Percentiles rank a stretch among this genome's conserved stretches.
Conservation (phyloP, 192 early-diverging fungal genomes). For the Coemansia sp. region DNA sequence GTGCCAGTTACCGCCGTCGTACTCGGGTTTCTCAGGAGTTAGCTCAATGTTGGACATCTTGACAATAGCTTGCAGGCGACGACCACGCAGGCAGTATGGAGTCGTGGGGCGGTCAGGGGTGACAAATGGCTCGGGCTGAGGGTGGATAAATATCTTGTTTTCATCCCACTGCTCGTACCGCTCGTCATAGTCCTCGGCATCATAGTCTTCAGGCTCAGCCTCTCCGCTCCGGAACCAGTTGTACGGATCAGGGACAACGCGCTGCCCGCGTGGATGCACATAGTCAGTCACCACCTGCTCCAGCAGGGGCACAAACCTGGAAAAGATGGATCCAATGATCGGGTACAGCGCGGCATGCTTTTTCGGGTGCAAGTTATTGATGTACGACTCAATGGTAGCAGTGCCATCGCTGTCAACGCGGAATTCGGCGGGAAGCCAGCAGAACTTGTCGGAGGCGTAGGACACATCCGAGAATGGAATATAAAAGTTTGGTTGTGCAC, state of each 20-base stretch:
- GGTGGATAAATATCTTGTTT: conserved; percentile 16
- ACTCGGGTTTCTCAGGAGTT: conserved; percentile 63
- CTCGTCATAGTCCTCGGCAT: conserved; percentile 21
- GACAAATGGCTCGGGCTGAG: conserved; percentile 43
- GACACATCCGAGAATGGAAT: not conserved
- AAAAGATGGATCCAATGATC: conserved; percentile 55
- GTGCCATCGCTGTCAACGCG: conserved; percentile 53
- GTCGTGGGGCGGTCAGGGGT: conserved; percentile 21
- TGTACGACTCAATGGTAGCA: conserved; percentile 59
- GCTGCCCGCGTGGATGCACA: not conserved
- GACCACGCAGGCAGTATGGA: conserved; percentile 39
- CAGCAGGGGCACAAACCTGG: conserved; percentile 63
- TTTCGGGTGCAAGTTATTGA: conserved; percentile 72
- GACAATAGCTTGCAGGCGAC: conserved; percentile 62
- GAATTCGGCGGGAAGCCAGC: conserved; percentile 72
- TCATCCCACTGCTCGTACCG: conserved; percentile 23
- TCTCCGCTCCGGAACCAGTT: conserved; percentile 22
- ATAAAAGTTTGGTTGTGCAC: not conserved
- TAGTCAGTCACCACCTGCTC: conserved; percentile 55
- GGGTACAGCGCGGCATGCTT: conserved; percentile 55
- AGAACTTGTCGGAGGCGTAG: conserved; percentile 15
- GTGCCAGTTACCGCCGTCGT: conserved; percentile 64
- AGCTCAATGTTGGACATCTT: conserved; percentile 71
- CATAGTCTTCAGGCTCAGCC: conserved; percentile 11
- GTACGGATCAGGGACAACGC: conserved; percentile 15